Base-by-base conservation (phyloP, 305 asterid genomes). In the Solanum hybrid region DNA sequence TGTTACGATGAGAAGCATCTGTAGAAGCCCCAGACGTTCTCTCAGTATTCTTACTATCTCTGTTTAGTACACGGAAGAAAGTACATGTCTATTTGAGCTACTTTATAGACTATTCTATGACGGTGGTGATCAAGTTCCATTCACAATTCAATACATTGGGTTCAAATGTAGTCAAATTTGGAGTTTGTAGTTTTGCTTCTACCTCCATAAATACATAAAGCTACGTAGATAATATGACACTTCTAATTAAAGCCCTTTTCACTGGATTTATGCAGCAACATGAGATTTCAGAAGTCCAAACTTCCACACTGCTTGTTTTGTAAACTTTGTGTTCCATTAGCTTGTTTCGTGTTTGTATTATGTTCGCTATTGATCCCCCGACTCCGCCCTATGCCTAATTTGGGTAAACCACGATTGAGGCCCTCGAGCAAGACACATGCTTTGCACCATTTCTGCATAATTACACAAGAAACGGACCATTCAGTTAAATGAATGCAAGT, bases 351-450 rank as follows among this genome's bases (percentile, higher is more conserved):
- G 37, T 92, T 93, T 87, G 90, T 91, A 80, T 39, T 89, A 42
- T 73, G 92, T 69, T 96, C 95, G 42, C 89, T 91, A 75, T 91
- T 94, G 16, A 89, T 33, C 85, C 91, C 96, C 80, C 95, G 94
- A 89, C 91, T 93, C 89, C 98, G 94, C 73, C 98, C 96, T 34
- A 96, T 95, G 16, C 99, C 99, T 90, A 95, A 91, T 93, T 96
- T 97, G 51, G 99, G 99, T 89, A 97, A 92, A 90, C 98, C 99
- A 22, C 98, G 98, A 91, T 96, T 97, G 71, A 97, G 94, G 67
- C 98, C 98, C 89, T 97, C 98, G 86, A 95, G 93, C 92, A 97
- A 95, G 87, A 97, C 98, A 86, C 98, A 97, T 11, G 99, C 98
- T 92, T 97, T 97, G 73, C 98, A 97, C 98, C 98, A 95, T 95